Evolutionary conservation across 805 yeast species (phyloP), one percentile per base, ranked within the genome.

Genomic region (Metschnikowia vanudenii): DNA sequence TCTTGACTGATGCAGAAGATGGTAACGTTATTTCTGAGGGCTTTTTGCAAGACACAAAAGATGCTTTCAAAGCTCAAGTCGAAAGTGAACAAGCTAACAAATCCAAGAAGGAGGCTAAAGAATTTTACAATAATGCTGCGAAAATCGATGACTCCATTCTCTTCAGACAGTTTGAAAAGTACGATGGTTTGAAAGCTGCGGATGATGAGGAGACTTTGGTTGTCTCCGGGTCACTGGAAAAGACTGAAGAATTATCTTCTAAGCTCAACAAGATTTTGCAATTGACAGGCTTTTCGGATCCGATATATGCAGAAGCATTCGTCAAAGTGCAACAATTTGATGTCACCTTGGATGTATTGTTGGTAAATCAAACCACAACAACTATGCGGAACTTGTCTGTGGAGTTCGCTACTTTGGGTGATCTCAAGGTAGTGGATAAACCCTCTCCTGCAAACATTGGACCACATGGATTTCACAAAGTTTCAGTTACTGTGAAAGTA

Each of bases 231-330:
- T 69, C 75, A 22, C 70, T 74, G 26, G 65, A 76, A 6, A 79
- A 76, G 53, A 74, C 73, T 51, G 86, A 79, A 58, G 80, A 81
- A 39, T 70, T 83, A 51, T 74, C 87, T 5, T 89, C 97, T 1
- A 85, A 88, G 68, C 78, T 94, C 61, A 85, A 82, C 66, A 90
- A 88, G 66, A 87, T 95, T 59, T 83, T 89, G 41, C 98, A 88
- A 64, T 78, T 94, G 56, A 92, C 99, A n/a, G 99, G 99, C 14
- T 94, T 90, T 68, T 87, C 97, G 0, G 99, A 94, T 65, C 96
- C 98, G 17, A 95, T 94, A 29, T 94, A 94, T 64, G 98, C 97
- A 6, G 99, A 94, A 71, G 99, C 97, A 0, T 88, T 86, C 61
- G 88, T 94, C 55, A 88, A 88, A 55, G 94, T 89, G n/a, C 96